A percentile compares a stretch with the other conserved stretches of the same genome.
phyloP scores from a whole-genome alignment of 2,329 filamentous ascomycete genomes.

The Trichothecium roseum region DNA sequence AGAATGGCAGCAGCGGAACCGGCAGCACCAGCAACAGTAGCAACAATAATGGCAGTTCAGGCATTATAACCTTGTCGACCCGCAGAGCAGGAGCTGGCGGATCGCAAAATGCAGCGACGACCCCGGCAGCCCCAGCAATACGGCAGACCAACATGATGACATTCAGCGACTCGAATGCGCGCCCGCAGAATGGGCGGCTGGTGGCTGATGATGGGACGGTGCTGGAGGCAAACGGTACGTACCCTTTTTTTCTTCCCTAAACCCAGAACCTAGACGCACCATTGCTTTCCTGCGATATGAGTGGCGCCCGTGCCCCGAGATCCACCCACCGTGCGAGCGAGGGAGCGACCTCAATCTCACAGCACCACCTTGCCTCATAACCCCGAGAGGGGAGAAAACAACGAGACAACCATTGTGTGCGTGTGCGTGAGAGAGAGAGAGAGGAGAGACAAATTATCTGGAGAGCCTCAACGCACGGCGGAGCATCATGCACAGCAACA shows the following conservation, averaged over 20 bases:
- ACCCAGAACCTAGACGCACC: neutral
- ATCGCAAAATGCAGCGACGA: conserved; percentile 22
- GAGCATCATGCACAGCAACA: too few relatives aligned
- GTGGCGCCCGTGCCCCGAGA: conserved; percentile 6
- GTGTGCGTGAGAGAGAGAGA: too few relatives aligned
- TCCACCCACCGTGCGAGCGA: conserved; percentile 5
- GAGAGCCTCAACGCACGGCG: too few relatives aligned
- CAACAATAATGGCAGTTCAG: too few relatives aligned
- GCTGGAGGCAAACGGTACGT: conserved; percentile 75
- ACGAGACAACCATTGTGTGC: too few relatives aligned
- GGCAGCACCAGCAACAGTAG: too few relatives aligned
- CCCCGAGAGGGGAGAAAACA: too few relatives aligned
- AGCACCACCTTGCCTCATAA: too few relatives aligned
- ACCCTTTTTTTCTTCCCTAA: neutral
- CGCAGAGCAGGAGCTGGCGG: conserved; percentile 18
- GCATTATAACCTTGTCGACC: conserved; percentile 7
- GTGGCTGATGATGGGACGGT: conserved; percentile 85
- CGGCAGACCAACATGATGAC: conserved; percentile 75
- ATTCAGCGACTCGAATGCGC: conserved; percentile 63
- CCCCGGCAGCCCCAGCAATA: conserved; percentile 23
- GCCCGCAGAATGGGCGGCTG: conserved; percentile 66
- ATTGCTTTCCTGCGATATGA: neutral
- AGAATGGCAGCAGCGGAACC: conserved; percentile 7
- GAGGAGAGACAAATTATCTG: too few relatives aligned
- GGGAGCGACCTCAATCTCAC: too few relatives aligned